Percentiles rank a stretch among this genome's conserved stretches.
These are phyloP conservation scores for Phyllosticta citribraziliensis DNA, from an alignment of 2,329 filamentous ascomycete genomes.

Conservation along the genomic window DNA sequence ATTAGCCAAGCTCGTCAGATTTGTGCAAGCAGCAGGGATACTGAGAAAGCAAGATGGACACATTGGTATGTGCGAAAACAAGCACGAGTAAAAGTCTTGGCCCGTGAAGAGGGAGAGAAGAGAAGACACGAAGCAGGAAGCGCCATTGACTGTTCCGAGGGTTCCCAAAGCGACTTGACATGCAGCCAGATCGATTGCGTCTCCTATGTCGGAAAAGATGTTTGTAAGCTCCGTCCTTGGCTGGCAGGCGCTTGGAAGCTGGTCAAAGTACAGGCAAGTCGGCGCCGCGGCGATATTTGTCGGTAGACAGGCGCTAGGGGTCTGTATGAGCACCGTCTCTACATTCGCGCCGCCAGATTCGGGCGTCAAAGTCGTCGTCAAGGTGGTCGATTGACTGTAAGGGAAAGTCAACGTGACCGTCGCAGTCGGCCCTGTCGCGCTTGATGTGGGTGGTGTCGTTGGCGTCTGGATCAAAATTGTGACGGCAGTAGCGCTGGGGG, in stretches of 20 bases:
- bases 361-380: neutral
- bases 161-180: neutral
- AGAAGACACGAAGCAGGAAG: neutral
- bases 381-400: neutral
- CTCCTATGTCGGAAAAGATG: neutral
- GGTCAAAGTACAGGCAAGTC: neutral
- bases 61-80: neutral
- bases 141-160: neutral
- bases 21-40: neutral
- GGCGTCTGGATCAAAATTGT: neutral
- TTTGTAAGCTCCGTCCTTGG: neutral
- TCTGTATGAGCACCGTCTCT: neutral
- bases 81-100: neutral
- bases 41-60: neutral
- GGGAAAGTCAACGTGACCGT: neutral
- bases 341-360: neutral
- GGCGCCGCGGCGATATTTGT: neutral
- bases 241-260: neutral
- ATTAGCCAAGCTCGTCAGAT: neutral
- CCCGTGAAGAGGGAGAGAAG: neutral
- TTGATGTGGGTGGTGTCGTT: neutral
- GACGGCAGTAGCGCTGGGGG: neutral
- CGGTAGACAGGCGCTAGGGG: neutral
- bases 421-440: neutral
- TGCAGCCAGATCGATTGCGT: neutral